These are phyloP conservation scores for Eremochloa ophiuroides DNA, from an alignment of 176 grass and related monocot species.

Conservation along the genomic window DNA sequence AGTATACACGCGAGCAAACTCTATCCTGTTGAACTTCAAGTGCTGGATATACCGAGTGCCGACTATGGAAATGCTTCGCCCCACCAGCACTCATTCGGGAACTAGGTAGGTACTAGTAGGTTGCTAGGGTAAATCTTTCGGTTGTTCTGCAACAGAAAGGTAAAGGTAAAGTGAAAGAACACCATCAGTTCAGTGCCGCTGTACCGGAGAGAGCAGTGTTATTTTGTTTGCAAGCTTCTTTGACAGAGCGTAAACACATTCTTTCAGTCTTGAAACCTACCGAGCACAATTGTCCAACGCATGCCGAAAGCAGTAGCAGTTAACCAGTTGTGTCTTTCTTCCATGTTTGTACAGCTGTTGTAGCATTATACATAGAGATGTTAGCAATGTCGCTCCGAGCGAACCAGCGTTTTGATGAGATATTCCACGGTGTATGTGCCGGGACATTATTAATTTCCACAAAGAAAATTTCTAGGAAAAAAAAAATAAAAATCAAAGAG, in stretches of 20 bases:
- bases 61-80: neutral
- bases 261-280: neutral
- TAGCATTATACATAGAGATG: neutral
- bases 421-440: neutral
- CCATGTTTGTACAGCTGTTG: neutral
- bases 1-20: too few species aligned
- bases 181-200: neutral
- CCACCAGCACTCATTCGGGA: neutral
- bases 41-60: neutral
- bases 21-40: too few species aligned
- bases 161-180: constrained; percentile 38
- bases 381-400: neutral
- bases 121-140: constrained; percentile 2
- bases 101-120: neutral
- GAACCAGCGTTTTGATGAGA: neutral
- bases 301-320: neutral
- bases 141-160: constrained; percentile 17
- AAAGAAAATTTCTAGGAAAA: neutral
- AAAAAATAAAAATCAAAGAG: neutral
- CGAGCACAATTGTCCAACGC: neutral
- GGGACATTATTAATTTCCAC: neutral
- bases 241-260: neutral
- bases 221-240: constrained; percentile 19
- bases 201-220: too few species aligned
- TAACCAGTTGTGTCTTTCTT: neutral